These are phyloP conservation scores for Cryptococcus floricola DNA, from an alignment of 1,284 basidiomycete genomes.

Conservation along the genomic window DNA sequence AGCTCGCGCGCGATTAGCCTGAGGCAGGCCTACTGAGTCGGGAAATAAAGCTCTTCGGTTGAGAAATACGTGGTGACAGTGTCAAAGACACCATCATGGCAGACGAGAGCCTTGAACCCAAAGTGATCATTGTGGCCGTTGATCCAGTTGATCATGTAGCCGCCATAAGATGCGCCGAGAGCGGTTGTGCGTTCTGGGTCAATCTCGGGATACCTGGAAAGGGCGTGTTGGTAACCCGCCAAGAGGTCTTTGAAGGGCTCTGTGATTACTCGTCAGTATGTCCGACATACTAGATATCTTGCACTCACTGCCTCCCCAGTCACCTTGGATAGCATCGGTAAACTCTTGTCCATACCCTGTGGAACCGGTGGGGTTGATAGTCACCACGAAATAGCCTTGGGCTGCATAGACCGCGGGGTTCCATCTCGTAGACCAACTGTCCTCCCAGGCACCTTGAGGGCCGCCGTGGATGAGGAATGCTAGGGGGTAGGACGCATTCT, in stretches of 20 bases:
- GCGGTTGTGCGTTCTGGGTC: slow-evolving; percentile 74
- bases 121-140: slow-evolving; percentile 78
- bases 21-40: slow-evolving; percentile 14
- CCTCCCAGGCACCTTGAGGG: slow-evolving; percentile 53
- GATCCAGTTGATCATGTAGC: slow-evolving; percentile 70
- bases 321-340: slow-evolving; percentile 59
- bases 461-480: slow-evolving; percentile 54
- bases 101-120: slow-evolving; percentile 82
- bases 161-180: slow-evolving; percentile 50
- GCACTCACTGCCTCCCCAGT: slow-evolving; percentile 46
- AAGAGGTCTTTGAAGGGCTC: slow-evolving; percentile 77
- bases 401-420: slow-evolving; percentile 63
- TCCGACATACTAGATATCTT: neutral
- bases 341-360: slow-evolving; percentile 86
- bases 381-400: slow-evolving; percentile 69
- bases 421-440: slow-evolving; percentile 55
- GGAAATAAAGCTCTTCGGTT: slow-evolving; percentile 58
- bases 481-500: slow-evolving; percentile 66
- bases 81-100: slow-evolving; percentile 71
- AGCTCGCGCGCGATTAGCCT: neutral
- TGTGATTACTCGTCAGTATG: neutral
- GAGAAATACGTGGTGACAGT: slow-evolving; percentile 62
- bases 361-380: slow-evolving; percentile 83
- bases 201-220: slow-evolving; percentile 69
- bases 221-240: slow-evolving; percentile 67